Evolutionary conservation across 2,329 filamentous ascomycete genomes (phyloP), one percentile per base, ranked within the genome.

Genomic region (Helotiales sp.): DNA sequence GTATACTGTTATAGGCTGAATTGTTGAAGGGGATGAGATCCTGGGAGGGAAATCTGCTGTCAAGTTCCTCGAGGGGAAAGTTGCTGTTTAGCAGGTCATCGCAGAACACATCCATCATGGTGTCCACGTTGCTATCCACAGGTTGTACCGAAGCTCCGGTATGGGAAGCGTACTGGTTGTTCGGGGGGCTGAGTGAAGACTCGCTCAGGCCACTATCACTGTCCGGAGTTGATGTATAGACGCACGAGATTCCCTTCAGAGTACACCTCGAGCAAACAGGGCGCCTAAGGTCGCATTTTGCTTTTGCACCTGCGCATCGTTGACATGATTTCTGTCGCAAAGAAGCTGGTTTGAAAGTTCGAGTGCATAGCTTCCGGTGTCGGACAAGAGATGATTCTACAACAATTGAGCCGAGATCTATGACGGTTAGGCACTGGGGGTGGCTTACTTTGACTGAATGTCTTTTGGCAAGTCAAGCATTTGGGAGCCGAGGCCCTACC

Each of bases 321-420:
- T 70, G 72, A 40, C 76, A 77, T 26, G 75, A 72, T 61, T 77
- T 77, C 61, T 76, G 74, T 34, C 66, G 59, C 11, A 65, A 13
- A 52, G 58, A 63, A 50, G 28, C 32, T 22, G 58, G 50, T 24
- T 61, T 65, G 6, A 43, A 24, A 32, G 55, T 47, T 30, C 62
- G 65, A 49, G 40, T 64, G 43, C 68, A 70, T 45, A 63, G 43
- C 30, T 68, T 70, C 7, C 52, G 34, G 47, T 70, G 66, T 22
- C 68, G 61, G 6, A 68, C 58, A 2, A 70, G 47, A 6, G 66
- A 68, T 5, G 68, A 67, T 50, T 70, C 68, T 70, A 30, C 26
- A 28, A 17, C 7, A 13, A 0, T 32, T 66, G 11, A 66, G 61
- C 20, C 6, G 17, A 43, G n/a, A 37, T 40, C 15, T 10, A 8